phyloP scores from a whole-genome alignment of 2,329 filamentous ascomycete genomes.

The Domatiomyces catenatus region DNA sequence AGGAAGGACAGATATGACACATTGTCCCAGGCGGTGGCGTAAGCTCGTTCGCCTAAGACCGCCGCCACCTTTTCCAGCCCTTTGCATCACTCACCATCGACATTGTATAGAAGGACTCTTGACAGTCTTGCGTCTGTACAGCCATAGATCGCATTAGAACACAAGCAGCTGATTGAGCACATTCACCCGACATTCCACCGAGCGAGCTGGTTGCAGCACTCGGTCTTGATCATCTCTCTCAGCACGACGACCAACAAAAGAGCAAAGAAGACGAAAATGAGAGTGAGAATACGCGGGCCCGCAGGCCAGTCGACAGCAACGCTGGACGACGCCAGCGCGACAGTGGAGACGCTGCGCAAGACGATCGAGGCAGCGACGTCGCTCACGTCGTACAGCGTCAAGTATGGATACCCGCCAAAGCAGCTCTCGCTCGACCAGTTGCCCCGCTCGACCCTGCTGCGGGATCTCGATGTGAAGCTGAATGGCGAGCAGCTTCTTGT shows the following conservation, averaged over 20 bases:
- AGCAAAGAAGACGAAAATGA: conserved; percentile 35
- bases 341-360: conserved; percentile 26
- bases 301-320: conserved; percentile 52
- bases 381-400: conserved; percentile 54
- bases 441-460: conserved; percentile 35
- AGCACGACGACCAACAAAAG: no score
- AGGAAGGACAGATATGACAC: no score
- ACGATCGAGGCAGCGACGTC: conserved; percentile 44
- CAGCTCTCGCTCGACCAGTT: conserved; percentile 46
- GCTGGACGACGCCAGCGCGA: conserved; percentile 50
- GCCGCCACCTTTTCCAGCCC: no score
- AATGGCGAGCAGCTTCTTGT: conserved; percentile 57
- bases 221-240: no score
- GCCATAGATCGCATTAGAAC: no score
- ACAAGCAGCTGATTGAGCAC: not conserved
- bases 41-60: no score
- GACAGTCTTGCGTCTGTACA: not conserved
- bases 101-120: no score
- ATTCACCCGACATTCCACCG: not conserved
- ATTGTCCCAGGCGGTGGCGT: no score
- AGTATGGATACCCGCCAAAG: conserved; percentile 71
- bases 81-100: no score
- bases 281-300: conserved; percentile 60
- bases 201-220: not conserved
- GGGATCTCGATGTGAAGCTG: conserved; percentile 44